Percentiles rank a stretch among this genome's conserved stretches.
Evolutionary conservation across 179 eudicot genomes (phyloP).

Genomic region (Sideroxylon spinosum): DNA sequence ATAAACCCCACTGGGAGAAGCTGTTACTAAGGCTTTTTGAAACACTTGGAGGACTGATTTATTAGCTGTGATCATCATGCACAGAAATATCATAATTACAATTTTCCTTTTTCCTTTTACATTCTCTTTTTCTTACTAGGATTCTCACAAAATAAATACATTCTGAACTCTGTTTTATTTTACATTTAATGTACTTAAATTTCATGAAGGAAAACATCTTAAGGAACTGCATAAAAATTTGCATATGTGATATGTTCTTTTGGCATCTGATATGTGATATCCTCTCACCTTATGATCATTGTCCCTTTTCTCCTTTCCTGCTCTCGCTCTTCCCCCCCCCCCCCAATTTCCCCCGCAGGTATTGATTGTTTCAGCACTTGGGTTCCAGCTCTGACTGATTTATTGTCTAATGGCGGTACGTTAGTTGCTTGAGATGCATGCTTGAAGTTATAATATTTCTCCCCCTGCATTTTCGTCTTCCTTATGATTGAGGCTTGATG

Average conservation of each 20-base stretch:
- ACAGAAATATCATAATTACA: too few species aligned
- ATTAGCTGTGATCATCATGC: too few species aligned
- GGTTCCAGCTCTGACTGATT: neutral
- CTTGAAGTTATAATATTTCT: neutral
- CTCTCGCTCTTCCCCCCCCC: too few species aligned
- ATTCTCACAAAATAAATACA: neutral
- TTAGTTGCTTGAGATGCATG: neutral
- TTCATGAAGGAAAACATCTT: neutral
- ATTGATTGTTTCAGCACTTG: neutral
- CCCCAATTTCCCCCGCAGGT: slow-evolving; percentile 4
- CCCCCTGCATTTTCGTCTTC: neutral
- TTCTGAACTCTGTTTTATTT: neutral
- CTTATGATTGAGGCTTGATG: neutral
- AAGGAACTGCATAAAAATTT: neutral
- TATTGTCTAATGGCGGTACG: slow-evolving; percentile 6
- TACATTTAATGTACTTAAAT: neutral
- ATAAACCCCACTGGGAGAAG: too few species aligned
- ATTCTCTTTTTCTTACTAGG: too few species aligned
- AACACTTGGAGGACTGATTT: too few species aligned
- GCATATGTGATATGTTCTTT: too few species aligned
- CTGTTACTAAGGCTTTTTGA: too few species aligned
- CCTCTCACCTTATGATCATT: neutral
- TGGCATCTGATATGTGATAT: neutral
- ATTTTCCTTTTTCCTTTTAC: too few species aligned
- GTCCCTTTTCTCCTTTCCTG: neutral